Evolutionary conservation across 345 rosid genomes (phyloP).

Genomic region (Isatis tinctoria): DNA sequence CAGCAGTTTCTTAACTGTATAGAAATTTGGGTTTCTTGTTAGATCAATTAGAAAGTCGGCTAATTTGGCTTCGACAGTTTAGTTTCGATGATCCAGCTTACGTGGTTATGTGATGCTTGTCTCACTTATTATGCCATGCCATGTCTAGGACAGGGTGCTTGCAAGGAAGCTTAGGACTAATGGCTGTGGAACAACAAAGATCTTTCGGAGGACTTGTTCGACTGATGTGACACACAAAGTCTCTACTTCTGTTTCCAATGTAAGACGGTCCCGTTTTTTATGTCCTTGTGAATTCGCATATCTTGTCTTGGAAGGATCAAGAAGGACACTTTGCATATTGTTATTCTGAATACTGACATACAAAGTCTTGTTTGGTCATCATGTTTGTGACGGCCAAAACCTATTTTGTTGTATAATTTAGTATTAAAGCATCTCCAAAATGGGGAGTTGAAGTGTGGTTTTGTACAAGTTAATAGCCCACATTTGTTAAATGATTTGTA

Average conservation of each 20-base stretch:
- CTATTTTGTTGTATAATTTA: no score
- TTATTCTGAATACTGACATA: neutral
- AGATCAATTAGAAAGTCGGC: no score
- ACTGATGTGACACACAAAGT: slow-evolving; percentile 8
- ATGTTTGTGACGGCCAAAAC: no score
- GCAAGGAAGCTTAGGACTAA: slow-evolving; percentile 22
- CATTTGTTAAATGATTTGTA: slow-evolving; percentile 13
- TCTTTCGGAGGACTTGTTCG: slow-evolving; percentile 25
- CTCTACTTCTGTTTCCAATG: slow-evolving; percentile 28
- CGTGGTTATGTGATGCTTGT: neutral
- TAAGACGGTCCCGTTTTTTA: slow-evolving; percentile 10
- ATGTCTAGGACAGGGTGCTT: slow-evolving; percentile 31
- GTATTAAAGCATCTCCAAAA: no score
- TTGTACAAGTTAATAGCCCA: neutral
- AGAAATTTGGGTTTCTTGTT: neutral
- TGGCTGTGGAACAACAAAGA: slow-evolving; percentile 23
- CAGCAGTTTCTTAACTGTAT: no score
- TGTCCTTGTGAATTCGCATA: neutral
- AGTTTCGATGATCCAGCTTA: neutral
- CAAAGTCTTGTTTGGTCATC: neutral
- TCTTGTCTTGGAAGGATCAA: neutral
- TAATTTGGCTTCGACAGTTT: no score
- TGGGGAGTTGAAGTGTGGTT: no score
- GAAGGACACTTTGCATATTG: neutral
- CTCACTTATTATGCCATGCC: neutral